A percentile compares a stretch with the other conserved stretches of the same genome.
These are phyloP conservation scores for Linnemannia elongata DNA, from an alignment of 192 early-diverging fungal genomes.

Conservation along the genomic window DNA sequence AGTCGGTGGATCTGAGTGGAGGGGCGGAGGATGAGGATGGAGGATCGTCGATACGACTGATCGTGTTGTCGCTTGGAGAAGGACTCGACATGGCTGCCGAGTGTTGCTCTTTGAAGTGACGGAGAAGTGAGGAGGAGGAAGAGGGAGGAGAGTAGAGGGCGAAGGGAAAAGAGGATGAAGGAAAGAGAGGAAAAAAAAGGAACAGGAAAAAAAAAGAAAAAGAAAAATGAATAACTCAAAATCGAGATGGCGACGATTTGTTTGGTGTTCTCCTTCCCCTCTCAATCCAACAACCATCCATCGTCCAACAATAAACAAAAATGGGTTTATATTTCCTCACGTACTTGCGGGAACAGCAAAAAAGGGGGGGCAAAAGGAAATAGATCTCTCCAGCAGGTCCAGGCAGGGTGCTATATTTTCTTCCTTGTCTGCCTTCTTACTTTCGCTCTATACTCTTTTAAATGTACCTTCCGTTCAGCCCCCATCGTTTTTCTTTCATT, in stretches of 20 bases:
- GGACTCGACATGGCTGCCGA: background rate
- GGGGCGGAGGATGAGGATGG: background rate
- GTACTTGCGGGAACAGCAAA: no score
- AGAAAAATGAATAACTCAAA: background rate
- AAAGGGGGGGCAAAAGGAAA: no score
- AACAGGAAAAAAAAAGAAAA: constrained; percentile 9
- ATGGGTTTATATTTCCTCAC: no score
- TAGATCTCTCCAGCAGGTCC: no score
- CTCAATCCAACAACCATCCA: no score
- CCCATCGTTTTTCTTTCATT: no score
- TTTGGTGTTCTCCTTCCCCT: background rate
- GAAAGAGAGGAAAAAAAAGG: background rate
- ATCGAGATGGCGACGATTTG: background rate
- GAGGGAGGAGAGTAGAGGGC: background rate
- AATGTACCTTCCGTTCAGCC: no score
- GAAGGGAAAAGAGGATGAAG: background rate
- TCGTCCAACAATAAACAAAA: no score
- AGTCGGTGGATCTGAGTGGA: background rate
- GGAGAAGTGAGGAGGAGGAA: background rate
- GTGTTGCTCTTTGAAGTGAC: background rate
- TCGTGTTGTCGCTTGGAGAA: background rate
- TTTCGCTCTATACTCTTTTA: no score
- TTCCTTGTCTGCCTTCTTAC: no score
- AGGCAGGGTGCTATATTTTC: no score
- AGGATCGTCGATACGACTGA: background rate